Evolutionary conservation across 345 rosid genomes (phyloP), one percentile per base, ranked within the genome.

Genomic region (Moricandia moricandioides): DNA sequence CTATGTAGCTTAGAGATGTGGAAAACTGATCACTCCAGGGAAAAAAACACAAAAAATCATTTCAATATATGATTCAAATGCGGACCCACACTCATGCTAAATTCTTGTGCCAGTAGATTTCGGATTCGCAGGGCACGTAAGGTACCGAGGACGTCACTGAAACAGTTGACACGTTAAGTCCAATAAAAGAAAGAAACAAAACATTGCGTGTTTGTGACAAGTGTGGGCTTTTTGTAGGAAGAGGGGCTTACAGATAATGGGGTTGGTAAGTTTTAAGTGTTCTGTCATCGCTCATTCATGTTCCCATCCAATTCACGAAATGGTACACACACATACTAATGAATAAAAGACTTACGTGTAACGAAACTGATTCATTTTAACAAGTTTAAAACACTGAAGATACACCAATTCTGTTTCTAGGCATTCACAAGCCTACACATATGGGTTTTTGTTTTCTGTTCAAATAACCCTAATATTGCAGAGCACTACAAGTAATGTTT

Each of bases 401-500:
- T 77, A 58, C 49, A 43, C 68, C 39, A 66, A 39, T 78, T 17
- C 13, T 60, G 69, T 71, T 59, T 71, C 81, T 66, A 78, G 81
- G 81, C 81, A 59, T 65, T 71, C 76, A 71, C 49, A 71, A 77
- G 56, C 80, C 76, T 77, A 65, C 63, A 77, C 76, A 65, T 71
- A 57, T 26, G 35, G 72, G 57, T 71, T 77, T 71, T 77, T 71
- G 72, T 49, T 51, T 39, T 78, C 37, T 71, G 81, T 78, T 59
- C 81, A 30, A 65, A 66, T 66, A 51, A 72, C 72, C 73, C 81
- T 65, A 65, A 29, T 26, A 11, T 66, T 71, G 64, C 51, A 66
- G 49, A 66, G 49, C 45, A 78, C 13, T 76, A 71, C 26, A 16
- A 39, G 80, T 70, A 70, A 35, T 70, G 68, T 47, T 77, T 70